These are phyloP conservation scores for Glarea lozoyensis DNA, from an alignment of 495 filamentous ascomycete genomes.

Conservation along the genomic window DNA sequence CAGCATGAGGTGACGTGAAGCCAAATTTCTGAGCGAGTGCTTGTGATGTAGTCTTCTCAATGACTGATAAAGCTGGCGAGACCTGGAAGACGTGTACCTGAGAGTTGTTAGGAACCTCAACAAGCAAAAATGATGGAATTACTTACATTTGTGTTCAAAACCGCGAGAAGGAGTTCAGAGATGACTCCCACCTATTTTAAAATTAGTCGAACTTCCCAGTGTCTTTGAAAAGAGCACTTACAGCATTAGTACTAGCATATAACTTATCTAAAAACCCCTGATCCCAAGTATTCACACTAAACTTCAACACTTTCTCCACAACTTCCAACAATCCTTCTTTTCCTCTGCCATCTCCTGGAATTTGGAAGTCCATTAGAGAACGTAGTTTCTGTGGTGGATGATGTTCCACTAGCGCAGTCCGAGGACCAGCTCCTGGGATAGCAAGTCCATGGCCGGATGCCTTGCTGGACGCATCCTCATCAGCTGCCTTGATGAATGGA, in stretches of 20 bases:
- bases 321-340: slow-evolving; percentile 61
- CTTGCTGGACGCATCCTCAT: slow-evolving; percentile 47
- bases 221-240: slow-evolving; percentile 21
- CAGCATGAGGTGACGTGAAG: slow-evolving; percentile 60
- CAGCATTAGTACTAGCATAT: slow-evolving; percentile 78
- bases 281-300: slow-evolving; percentile 94
- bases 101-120: slow-evolving; percentile 42
- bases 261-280: slow-evolving; percentile 92
- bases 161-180: slow-evolving; percentile 72
- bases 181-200: slow-evolving; percentile 57
- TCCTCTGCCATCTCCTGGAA: slow-evolving; percentile 58
- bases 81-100: slow-evolving; percentile 77
- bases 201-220: not conserved
- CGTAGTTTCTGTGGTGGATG: slow-evolving; percentile 62
- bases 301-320: slow-evolving; percentile 58
- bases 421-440: slow-evolving; percentile 32
- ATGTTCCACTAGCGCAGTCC: slow-evolving; percentile 59
- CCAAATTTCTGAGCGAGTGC: slow-evolving; percentile 64
- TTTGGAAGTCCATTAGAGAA: slow-evolving; percentile 50
- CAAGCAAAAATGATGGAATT: slow-evolving; percentile 70
- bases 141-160: slow-evolving; percentile 77
- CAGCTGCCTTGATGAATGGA: slow-evolving; percentile 69
- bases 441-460: slow-evolving; percentile 42
- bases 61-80: slow-evolving; percentile 75
- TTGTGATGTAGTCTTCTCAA: slow-evolving; percentile 60